Conservation (phyloP, 2,329 filamentous ascomycete species). For the Colletotrichum phormii region DNA sequence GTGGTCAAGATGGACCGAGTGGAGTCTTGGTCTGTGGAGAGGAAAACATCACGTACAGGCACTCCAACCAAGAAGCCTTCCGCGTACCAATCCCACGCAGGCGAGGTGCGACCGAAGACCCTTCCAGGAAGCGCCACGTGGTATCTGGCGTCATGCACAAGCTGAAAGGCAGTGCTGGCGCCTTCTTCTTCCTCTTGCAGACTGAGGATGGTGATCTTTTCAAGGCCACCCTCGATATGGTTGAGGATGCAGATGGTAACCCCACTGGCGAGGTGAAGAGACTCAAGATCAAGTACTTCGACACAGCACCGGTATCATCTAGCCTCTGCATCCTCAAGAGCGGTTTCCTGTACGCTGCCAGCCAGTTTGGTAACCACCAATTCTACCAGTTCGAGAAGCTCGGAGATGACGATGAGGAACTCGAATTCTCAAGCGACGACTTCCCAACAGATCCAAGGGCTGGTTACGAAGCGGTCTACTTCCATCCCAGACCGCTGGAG, state of each 20-base stretch:
- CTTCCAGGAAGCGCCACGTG: slow-evolving; percentile 87
- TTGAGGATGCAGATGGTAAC: slow-evolving; percentile 81
- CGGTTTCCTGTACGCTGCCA: slow-evolving; percentile 92
- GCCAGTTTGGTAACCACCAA: slow-evolving; percentile 91
- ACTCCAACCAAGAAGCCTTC: slow-evolving; percentile 92
- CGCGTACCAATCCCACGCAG: slow-evolving; percentile 90
- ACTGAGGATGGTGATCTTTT: slow-evolving; percentile 98
- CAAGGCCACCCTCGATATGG: slow-evolving; percentile 94
- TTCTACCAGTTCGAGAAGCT: slow-evolving; percentile 99
- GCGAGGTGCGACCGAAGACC: slow-evolving; percentile 89
- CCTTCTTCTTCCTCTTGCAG: slow-evolving; percentile 97
- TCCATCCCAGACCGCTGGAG: slow-evolving; percentile 81
- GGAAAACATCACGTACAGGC: slow-evolving; percentile 96
- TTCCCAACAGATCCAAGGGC: slow-evolving; percentile 81
- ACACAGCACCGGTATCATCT: slow-evolving; percentile 90
- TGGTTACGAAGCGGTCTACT: slow-evolving; percentile 83
- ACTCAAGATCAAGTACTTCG: slow-evolving; percentile 97
- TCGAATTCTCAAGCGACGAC: slow-evolving; percentile 85
- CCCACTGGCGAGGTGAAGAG: slow-evolving; percentile 83
- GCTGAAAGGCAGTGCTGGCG: slow-evolving; percentile 82
- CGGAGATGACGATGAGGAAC: slow-evolving; percentile 92
- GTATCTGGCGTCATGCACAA: slow-evolving; percentile 97
- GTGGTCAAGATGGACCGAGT: slow-evolving; percentile 91
- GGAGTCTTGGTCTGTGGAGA: slow-evolving; percentile 95
- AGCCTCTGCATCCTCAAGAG: slow-evolving; percentile 94